A percentile compares a stretch with the other conserved stretches of the same genome.
Conservation (phyloP, 257 asterid genomes). For the Phtheirospermum japonicum region DNA sequence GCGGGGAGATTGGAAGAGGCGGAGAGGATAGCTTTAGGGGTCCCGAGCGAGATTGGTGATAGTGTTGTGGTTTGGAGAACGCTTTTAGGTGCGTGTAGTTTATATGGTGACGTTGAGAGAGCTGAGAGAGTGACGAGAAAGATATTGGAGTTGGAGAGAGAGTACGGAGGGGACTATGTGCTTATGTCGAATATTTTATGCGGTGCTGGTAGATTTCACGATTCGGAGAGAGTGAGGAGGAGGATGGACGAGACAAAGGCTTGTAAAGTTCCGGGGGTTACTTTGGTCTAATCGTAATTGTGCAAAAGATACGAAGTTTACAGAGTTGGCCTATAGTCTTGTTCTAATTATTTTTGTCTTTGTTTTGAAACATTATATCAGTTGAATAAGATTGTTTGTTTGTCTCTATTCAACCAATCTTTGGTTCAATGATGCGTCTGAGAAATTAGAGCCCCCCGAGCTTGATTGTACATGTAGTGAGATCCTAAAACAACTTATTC, state of each 20-base stretch:
- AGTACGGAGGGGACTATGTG: slow-evolving; percentile 77
- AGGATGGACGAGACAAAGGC: slow-evolving; percentile 52
- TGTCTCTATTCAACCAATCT: too few relatives aligned
- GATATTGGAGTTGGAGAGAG: slow-evolving; percentile 54
- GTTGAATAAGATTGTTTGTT: too few relatives aligned
- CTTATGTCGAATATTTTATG: slow-evolving; percentile 67
- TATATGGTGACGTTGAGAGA: slow-evolving; percentile 60
- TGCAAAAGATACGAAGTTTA: too few relatives aligned
- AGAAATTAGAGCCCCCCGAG: too few relatives aligned
- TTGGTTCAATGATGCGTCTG: too few relatives aligned
- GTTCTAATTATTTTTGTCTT: too few relatives aligned
- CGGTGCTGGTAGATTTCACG: slow-evolving; percentile 54
- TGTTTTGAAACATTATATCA: too few relatives aligned
- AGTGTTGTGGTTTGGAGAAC: slow-evolving; percentile 74
- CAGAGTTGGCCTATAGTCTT: too few relatives aligned
- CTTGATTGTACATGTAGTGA: too few relatives aligned
- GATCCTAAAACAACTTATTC: too few relatives aligned
- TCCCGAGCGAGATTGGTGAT: slow-evolving; percentile 43
- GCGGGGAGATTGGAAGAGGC: slow-evolving; percentile 85
- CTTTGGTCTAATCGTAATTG: slow-evolving; percentile 33
- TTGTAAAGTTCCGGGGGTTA: slow-evolving; percentile 48
- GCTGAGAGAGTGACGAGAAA: slow-evolving; percentile 57
- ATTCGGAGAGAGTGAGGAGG: slow-evolving; percentile 62
- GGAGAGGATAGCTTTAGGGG: slow-evolving; percentile 49
- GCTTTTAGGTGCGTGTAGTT: slow-evolving; percentile 70